Percentiles rank a stretch among this genome's conserved stretches.
These are phyloP conservation scores for Trichoderma cornu-damae DNA, from an alignment of 2,329 filamentous ascomycete species.

Conservation along the genomic window DNA sequence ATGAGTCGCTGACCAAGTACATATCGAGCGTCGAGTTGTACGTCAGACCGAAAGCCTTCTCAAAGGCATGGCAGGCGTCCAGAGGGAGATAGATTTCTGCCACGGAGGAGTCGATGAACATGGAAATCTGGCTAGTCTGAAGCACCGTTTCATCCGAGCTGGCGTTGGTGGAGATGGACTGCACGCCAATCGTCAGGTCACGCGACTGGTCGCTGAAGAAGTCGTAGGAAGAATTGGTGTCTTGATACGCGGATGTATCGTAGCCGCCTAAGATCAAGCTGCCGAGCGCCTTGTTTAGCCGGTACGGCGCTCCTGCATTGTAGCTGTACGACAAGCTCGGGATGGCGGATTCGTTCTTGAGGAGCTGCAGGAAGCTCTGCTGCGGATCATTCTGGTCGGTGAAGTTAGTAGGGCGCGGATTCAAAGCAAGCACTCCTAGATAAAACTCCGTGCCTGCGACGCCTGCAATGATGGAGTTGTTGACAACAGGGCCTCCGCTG, in stretches of 20 bases:
- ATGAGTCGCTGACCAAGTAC: constrained; percentile 17
- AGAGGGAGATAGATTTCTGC: constrained; percentile 18
- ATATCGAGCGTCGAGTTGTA: constrained; percentile 13
- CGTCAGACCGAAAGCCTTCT: constrained; percentile 12
- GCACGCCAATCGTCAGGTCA: constrained; percentile 16
- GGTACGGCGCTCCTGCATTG: constrained; percentile 16
- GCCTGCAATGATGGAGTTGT: constrained; percentile 17
- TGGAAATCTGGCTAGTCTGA: constrained; percentile 6
- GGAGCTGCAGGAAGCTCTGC: constrained; percentile 17
- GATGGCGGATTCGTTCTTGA: constrained; percentile 17
- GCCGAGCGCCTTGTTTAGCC: constrained; percentile 17
- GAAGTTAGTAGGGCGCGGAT: constrained; percentile 18
- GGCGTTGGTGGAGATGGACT: constrained; percentile 18
- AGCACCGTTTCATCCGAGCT: constrained; percentile 5
- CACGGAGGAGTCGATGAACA: constrained; percentile 20
- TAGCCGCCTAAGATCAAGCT: constrained; percentile 17
- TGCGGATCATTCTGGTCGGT: constrained; percentile 19
- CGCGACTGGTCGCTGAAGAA: constrained; percentile 19
- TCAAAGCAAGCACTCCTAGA: constrained; percentile 16
- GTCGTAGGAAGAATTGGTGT: not conserved
- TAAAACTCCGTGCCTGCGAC: constrained; percentile 18
- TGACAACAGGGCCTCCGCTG: constrained; percentile 19
- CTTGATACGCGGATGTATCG: constrained; percentile 14
- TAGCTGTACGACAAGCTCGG: constrained; percentile 19
- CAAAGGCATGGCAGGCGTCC: constrained; percentile 15